Conservation (phyloP, 257 asterid species). For the Henckelia pumila region DNA sequence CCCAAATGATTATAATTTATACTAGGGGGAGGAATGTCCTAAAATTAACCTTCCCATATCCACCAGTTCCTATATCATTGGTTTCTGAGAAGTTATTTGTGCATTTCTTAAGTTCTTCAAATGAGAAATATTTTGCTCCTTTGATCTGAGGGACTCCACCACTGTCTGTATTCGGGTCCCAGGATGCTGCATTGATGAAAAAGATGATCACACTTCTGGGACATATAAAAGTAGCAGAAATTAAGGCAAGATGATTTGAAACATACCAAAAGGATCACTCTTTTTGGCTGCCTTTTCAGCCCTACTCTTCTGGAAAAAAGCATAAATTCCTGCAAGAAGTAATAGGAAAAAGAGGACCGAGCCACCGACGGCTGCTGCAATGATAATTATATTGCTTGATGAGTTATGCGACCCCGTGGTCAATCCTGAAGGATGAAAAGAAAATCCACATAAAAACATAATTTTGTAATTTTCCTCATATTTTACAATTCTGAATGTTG, state of each 20-base stretch:
- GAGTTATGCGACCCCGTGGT: conserved; percentile 35
- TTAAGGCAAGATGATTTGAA: conserved; percentile 4
- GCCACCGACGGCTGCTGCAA: conserved; percentile 78
- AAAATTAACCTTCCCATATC: conserved; percentile 79
- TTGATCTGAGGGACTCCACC: conserved; percentile 80
- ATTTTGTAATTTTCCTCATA: neutral
- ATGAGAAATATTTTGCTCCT: conserved; percentile 68
- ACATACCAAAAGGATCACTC: conserved; percentile 77
- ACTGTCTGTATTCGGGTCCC: conserved; percentile 59
- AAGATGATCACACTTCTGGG: conserved; percentile 13
- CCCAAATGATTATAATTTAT: neutral
- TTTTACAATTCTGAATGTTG: conserved; percentile 6
- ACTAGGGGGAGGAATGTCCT: neutral
- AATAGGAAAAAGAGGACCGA: conserved; percentile 45
- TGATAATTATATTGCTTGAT: conserved; percentile 35
- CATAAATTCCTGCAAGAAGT: conserved; percentile 65
- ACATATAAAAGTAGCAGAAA: conserved; percentile 8
- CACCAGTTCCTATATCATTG: conserved; percentile 74
- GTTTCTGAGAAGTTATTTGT: conserved; percentile 67
- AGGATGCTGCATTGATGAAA: conserved; percentile 54
- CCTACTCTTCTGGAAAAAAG: conserved; percentile 64
- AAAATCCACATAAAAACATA: neutral
- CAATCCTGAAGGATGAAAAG: conserved; percentile 30
- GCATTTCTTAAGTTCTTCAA: conserved; percentile 71
- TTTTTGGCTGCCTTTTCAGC: conserved; percentile 66